These are phyloP conservation scores for Erigeron canadensis DNA, from an alignment of 129 eudicot species.

Conservation along the genomic window DNA sequence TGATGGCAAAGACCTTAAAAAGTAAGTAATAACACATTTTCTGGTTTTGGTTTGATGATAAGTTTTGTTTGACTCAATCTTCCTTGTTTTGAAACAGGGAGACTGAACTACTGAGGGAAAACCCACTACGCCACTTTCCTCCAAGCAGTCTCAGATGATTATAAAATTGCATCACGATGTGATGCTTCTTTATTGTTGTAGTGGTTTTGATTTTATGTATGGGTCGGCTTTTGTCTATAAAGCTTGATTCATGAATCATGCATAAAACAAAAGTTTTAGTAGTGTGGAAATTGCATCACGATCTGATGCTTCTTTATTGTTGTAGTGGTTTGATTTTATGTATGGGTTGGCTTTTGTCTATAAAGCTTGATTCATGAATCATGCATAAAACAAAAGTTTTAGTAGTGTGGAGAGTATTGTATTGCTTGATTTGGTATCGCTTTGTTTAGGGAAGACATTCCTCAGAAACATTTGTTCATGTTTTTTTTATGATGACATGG, in stretches of 20 bases:
- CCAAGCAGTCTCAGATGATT: conserved; percentile 57
- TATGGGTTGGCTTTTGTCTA: conserved; percentile 33
- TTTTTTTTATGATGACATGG: background rate
- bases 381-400: background rate
- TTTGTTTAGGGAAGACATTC: background rate
- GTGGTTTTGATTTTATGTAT: background rate
- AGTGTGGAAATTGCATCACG: background rate
- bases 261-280: background rate
- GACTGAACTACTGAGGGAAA: conserved; percentile 73
- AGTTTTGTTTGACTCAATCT: background rate
- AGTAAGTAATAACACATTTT: conserved; percentile 42
- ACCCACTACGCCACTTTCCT: conserved; percentile 77
- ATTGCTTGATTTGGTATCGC: background rate
- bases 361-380: conserved; percentile 41
- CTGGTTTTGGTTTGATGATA: background rate
- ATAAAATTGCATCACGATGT: background rate
- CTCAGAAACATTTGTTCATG: background rate
- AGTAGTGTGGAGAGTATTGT: background rate
- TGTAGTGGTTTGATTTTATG: background rate
- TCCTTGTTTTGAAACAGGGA: conserved; percentile 44
- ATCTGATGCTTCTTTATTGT: conserved; percentile 19
- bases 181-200: conserved; percentile 25
- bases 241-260: conserved; percentile 36
- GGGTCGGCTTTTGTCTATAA: conserved; percentile 39
- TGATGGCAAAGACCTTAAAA: conserved; percentile 60